These are phyloP conservation scores for Thelephora aurantiotincta DNA, from an alignment of 768 basidiomycete species.

Conservation along the genomic window DNA sequence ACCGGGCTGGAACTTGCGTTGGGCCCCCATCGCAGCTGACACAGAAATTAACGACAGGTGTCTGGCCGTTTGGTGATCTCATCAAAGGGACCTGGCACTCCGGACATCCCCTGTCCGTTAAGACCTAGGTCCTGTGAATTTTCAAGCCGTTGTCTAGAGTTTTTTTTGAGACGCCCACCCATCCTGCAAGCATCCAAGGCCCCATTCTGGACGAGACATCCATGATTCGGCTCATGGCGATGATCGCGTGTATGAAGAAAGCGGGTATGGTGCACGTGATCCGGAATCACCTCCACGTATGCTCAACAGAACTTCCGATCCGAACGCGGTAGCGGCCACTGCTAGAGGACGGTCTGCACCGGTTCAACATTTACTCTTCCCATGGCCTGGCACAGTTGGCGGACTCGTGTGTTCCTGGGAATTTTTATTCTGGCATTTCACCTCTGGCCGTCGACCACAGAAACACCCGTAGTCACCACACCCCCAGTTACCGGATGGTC, in stretches of 20 bases:
- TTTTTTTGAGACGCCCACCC: slow-evolving; percentile 30
- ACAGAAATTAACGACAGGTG: slow-evolving; percentile 39
- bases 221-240: slow-evolving; percentile 15
- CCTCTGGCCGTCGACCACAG: slow-evolving; percentile 1
- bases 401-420: slow-evolving; percentile 15
- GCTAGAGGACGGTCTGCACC: background rate
- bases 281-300: background rate
- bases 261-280: background rate
- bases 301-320: too few relatives aligned
- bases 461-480: slow-evolving; percentile 3
- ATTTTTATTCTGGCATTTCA: slow-evolving; percentile 15
- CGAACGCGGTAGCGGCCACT: too few relatives aligned
- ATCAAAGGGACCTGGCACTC: slow-evolving; percentile 59
- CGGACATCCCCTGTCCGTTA: slow-evolving; percentile 54
- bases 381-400: slow-evolving; percentile 16
- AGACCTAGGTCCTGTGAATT: slow-evolving; percentile 23
- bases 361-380: background rate
- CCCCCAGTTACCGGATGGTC: slow-evolving; percentile 13
- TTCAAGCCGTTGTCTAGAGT: too few relatives aligned
- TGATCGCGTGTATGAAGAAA: background rate
- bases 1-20: slow-evolving; percentile 2
- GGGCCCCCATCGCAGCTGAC: slow-evolving; percentile 39
- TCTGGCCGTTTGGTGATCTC: slow-evolving; percentile 44
- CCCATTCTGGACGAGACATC: slow-evolving; percentile 53
- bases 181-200: slow-evolving; percentile 64